Percentiles rank a stretch among this genome's conserved stretches.
These are phyloP conservation scores for Pistacia vera DNA, from an alignment of 345 rosid species.

Conservation along the genomic window DNA sequence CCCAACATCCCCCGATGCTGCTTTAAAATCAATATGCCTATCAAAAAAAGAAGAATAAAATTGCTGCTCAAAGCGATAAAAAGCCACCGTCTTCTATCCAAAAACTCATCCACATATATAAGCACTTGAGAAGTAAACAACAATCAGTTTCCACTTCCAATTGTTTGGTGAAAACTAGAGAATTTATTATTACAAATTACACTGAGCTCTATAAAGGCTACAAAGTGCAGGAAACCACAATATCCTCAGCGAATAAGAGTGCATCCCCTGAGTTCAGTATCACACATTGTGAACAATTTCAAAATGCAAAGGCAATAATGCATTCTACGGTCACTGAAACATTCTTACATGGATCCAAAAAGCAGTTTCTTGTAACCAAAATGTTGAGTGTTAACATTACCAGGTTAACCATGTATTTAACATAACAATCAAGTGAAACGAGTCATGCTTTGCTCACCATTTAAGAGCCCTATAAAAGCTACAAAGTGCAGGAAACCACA, in stretches of 20 bases:
- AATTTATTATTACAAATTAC: neutral
- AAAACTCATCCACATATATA: neutral
- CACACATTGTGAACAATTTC: neutral
- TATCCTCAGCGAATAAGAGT: neutral
- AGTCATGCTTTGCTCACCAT: no score
- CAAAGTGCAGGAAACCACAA: neutral
- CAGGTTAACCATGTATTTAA: no score
- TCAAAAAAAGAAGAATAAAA: slow-evolving; percentile 16
- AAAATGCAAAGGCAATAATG: no score
- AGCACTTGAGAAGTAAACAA: neutral
- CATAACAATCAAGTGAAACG: no score
- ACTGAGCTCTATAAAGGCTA: neutral
- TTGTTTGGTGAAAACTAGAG: neutral
- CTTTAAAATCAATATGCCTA: slow-evolving; percentile 54
- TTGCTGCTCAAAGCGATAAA: neutral
- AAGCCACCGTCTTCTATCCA: slow-evolving; percentile 5
- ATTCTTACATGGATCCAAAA: neutral
- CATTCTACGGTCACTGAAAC: no score
- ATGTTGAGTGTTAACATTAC: no score
- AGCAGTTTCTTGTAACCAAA: no score
- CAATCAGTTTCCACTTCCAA: neutral
- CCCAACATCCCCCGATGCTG: slow-evolving; percentile 29
- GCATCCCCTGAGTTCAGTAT: neutral
- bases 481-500: neutral
- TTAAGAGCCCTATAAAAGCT: neutral